phyloP scores from a whole-genome alignment of 768 basidiomycete species.

The Agaricus blazei region DNA sequence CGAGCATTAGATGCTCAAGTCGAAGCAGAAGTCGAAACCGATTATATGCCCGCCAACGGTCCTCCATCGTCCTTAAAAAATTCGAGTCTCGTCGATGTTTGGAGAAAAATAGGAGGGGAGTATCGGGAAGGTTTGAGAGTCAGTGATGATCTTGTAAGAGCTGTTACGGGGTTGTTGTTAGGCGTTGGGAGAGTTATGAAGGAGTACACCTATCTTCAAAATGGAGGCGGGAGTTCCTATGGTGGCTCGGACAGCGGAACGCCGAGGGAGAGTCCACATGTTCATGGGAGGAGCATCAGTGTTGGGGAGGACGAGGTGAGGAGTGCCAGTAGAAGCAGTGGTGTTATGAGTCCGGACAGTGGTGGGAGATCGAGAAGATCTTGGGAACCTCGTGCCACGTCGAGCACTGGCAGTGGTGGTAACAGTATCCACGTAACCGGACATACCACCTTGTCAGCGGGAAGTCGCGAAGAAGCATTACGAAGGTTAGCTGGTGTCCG shows the following conservation, averaged over 20 bases:
- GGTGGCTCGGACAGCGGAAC: constrained; percentile 12
- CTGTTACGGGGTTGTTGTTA: constrained; percentile 71
- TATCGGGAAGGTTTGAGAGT: constrained; percentile 66
- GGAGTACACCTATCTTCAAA: constrained; percentile 37
- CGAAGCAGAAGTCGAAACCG: constrained; percentile 64
- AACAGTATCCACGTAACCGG: constrained; percentile 9
- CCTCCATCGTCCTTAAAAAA: neutral
- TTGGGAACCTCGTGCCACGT: constrained; percentile 27
- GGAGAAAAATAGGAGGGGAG: constrained; percentile 66
- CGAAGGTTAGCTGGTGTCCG: constrained; percentile 27
- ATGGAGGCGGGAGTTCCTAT: constrained; percentile 15
- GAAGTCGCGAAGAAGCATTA: constrained; percentile 40
- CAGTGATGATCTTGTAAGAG: constrained; percentile 76
- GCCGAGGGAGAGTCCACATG: constrained; percentile 19
- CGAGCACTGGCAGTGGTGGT: constrained; percentile 13
- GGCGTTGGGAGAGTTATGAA: constrained; percentile 66
- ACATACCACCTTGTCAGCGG: neutral
- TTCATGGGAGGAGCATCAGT: constrained; percentile 49
- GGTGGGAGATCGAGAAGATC: constrained; percentile 50
- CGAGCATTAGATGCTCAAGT: constrained; percentile 70
- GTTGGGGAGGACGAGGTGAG: constrained; percentile 41
- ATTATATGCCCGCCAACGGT: constrained; percentile 11
- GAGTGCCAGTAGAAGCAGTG: constrained; percentile 12
- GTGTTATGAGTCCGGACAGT: constrained; percentile 22
- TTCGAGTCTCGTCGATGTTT: constrained; percentile 49